A percentile compares a stretch with the other conserved stretches of the same genome.
Conservation (phyloP, 345 rosid genomes). For the Eucalyptus paniculata region DNA sequence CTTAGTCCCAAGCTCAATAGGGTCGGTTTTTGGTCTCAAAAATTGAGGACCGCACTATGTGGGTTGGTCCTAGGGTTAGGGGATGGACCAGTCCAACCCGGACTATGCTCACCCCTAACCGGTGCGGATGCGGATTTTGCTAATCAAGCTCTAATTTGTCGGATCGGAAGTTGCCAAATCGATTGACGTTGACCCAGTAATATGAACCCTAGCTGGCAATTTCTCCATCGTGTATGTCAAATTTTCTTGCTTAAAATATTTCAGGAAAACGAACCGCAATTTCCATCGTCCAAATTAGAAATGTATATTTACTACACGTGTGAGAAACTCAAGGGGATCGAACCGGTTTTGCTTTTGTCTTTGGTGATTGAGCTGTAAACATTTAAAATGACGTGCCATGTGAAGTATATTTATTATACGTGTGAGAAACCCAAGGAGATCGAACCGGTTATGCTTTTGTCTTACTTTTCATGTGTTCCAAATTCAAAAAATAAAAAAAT, state of each 20-base stretch:
- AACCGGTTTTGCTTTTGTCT: not conserved
- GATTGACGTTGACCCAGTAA: not conserved
- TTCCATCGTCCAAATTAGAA: not conserved
- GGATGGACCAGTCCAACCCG: fast-evolving
- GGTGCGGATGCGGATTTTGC: not conserved
- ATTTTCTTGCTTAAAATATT: not conserved
- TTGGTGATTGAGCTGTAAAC: not conserved
- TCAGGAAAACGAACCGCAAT: not conserved
- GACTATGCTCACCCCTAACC: fast-evolving
- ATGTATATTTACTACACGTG: not conserved
- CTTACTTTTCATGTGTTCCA: not conserved
- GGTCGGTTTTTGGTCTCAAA: fast-evolving
- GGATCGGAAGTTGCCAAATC: not conserved
- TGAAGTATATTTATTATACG: not conserved
- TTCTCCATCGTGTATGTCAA: not conserved
- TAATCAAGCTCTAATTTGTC: not conserved
- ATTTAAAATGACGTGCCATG: not conserved
- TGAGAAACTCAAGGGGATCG: not conserved
- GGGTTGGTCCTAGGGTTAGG: fast-evolving
- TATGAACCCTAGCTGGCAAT: not conserved
- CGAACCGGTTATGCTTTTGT: not conserved
- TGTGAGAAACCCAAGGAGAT: not conserved
- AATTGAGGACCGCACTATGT: fast-evolving
- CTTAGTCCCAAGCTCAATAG: fast-evolving
- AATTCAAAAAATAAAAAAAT: not conserved